Base-by-base conservation (phyloP, 768 basidiomycete genomes). In the Rhodotorula diobovata region DNA sequence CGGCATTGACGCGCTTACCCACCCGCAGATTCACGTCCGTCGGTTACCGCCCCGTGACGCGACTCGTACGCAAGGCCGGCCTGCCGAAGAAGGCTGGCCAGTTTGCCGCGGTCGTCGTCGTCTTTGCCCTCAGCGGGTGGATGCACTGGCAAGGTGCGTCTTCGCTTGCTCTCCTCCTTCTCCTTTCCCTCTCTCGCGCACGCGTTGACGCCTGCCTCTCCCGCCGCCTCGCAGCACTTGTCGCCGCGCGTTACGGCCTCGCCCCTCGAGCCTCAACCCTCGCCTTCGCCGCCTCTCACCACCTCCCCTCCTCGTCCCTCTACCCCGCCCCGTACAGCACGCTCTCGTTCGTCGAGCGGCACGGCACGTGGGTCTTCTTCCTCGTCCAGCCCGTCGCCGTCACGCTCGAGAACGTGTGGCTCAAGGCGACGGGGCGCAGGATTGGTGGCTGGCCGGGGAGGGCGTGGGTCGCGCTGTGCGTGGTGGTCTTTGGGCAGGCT, bases 331-430 rank as follows among this genome's bases (percentile, higher is more conserved):
- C 60, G 5, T 56, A n/a, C 41, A 23, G 57, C 16, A 16, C 61
- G 10, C 65, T 73, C 34, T 59, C 61, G 41, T 60, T 67, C 61
- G 23, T 45, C 30, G 68, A 73, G 35, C 54, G 65, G 1, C 37
- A 63, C 51, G 72, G 72, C n/a, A 69, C 65, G 4, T 73, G 48
- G 56, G 30, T 73, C 57, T 73, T 73, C 48, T 73, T 73, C 68
- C 61, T 73, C n/a, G 4, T 37, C 0, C 68, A 70, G 41, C 63
- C 72, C 4, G 10, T 70, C 43, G 72, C 72, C 8, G 57, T 69
- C 50, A 30, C 39, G 23, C 50, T 70, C 43, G 72, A 73, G 46
- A 43, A 37, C 6, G 2, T 37, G 6, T 71, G 48, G 46, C 23
- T 34, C 15, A 35, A 46, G 2, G 12, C 21, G 4, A 71, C 66